Conservation (phyloP, 2,329 filamentous ascomycete species). For the Fusarium chuoi region DNA sequence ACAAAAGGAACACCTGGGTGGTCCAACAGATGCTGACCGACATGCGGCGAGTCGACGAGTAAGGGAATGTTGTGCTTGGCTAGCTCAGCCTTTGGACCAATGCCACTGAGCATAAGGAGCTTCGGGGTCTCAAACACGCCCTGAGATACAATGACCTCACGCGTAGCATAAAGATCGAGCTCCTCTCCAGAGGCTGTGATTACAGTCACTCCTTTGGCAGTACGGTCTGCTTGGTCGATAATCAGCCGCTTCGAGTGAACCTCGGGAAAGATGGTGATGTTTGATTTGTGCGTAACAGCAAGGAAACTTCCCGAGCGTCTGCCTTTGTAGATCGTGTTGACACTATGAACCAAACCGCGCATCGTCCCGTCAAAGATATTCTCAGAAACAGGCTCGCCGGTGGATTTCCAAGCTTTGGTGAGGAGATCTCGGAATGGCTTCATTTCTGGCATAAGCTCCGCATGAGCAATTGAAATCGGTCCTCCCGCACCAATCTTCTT, state of each 20-base stretch:
- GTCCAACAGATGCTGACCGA: conserved; percentile 72
- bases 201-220: conserved; percentile 58
- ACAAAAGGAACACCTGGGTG: conserved; percentile 48
- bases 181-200: conserved; percentile 48
- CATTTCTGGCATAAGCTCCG: conserved; percentile 56
- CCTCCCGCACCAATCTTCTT: conserved; percentile 60
- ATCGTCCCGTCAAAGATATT: conserved; percentile 67
- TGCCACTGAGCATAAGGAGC: conserved; percentile 71
- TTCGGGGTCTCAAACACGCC: conserved; percentile 73
- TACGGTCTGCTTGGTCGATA: conserved; percentile 52
- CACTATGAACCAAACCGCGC: conserved; percentile 62
- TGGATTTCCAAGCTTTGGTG: conserved; percentile 62
- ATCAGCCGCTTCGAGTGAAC: conserved; percentile 63
- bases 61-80: conserved; percentile 60
- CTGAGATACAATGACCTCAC: conserved; percentile 59
- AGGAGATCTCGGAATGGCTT: conserved; percentile 61
- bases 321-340: conserved; percentile 67
- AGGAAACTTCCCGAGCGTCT: conserved; percentile 60
- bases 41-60: conserved; percentile 64
- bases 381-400: conserved; percentile 60
- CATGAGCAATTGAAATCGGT: conserved; percentile 64
- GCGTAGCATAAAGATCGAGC: conserved; percentile 58
- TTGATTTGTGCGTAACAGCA: conserved; percentile 63
- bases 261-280: conserved; percentile 61
- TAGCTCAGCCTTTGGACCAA: conserved; percentile 66